Percentiles rank a stretch among this genome's conserved stretches.
These are phyloP conservation scores for Candida golubevii DNA, from an alignment of 805 yeast genomes.

Conservation along the genomic window DNA sequence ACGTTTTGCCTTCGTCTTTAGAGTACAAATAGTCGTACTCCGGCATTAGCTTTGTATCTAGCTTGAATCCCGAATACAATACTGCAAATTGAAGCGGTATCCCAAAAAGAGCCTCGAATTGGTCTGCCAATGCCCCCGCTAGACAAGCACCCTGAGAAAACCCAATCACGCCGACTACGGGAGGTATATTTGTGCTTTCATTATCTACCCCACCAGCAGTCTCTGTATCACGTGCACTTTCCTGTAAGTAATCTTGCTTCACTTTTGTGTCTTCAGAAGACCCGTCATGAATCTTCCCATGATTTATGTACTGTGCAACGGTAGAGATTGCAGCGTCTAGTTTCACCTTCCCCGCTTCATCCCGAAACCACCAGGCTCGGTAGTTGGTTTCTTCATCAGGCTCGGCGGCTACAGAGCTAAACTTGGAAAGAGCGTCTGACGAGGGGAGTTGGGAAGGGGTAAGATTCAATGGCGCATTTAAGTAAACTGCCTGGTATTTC, in stretches of 20 bases:
- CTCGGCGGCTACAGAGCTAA: slow-evolving; percentile 36
- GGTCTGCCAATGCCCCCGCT: slow-evolving; percentile 63
- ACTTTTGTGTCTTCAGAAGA: slow-evolving; percentile 20
- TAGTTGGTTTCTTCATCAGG: slow-evolving; percentile 28
- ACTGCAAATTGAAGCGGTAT: slow-evolving; percentile 61
- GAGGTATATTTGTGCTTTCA: slow-evolving; percentile 26
- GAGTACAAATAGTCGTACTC: slow-evolving; percentile 23
- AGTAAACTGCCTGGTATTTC: slow-evolving; percentile 67
- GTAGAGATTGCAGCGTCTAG: slow-evolving; percentile 49
- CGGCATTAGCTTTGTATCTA: slow-evolving; percentile 29
- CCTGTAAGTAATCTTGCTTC: slow-evolving; percentile 9
- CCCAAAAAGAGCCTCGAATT: slow-evolving; percentile 52
- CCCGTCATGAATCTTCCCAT: slow-evolving; percentile 47
- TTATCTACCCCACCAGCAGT: slow-evolving; percentile 4
- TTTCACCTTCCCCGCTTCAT: slow-evolving; percentile 40
- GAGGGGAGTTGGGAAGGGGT: slow-evolving; percentile 73
- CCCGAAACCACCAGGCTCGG: slow-evolving; percentile 77
- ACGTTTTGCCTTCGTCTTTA: slow-evolving; percentile 11
- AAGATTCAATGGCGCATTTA: slow-evolving; percentile 73
- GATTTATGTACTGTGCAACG: slow-evolving; percentile 47
- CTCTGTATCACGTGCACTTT: slow-evolving; percentile 8
- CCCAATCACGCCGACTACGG: slow-evolving; percentile 85
- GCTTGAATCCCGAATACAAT: slow-evolving; percentile 61
- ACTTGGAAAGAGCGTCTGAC: slow-evolving; percentile 51
- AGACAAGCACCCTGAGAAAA: slow-evolving; percentile 95